phyloP scores from a whole-genome alignment of 2,329 filamentous ascomycete genomes.

The Hypoxylon sp. region DNA sequence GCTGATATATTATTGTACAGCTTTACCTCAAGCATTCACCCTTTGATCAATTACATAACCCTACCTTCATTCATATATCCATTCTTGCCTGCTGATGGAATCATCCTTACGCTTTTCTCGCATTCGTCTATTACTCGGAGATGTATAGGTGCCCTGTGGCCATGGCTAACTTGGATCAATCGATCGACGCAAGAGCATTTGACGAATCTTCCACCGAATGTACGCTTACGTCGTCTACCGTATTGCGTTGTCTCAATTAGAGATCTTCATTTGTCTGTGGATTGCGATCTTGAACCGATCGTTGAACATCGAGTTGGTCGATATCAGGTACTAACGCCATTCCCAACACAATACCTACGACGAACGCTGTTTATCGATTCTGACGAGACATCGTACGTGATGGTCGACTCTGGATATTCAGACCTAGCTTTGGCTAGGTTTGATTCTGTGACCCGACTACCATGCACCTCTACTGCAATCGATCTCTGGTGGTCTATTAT shows the following conservation, averaged over 20 bases:
- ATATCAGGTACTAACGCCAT: no score
- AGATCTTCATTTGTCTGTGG: no score
- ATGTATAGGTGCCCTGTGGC: background rate
- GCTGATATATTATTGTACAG: background rate
- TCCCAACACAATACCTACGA: conserved; percentile 16
- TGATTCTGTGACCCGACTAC: conserved; percentile 42
- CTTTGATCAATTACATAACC: background rate
- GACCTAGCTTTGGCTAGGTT: conserved; percentile 41
- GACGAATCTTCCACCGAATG: background rate
- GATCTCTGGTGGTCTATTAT: conserved; percentile 30
- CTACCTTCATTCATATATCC: background rate
- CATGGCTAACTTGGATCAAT: background rate
- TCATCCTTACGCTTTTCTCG: background rate
- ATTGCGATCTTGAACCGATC: no score
- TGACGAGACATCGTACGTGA: conserved; percentile 30
- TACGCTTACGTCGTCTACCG: no score
- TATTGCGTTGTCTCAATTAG: no score
- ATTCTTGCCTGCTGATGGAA: background rate
- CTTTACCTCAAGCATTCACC: background rate
- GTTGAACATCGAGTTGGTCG: no score
- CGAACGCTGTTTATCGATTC: conserved; percentile 30
- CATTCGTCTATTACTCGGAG: background rate
- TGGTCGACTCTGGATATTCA: conserved; percentile 34
- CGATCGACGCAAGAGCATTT: background rate
- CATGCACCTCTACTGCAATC: conserved; percentile 42